Conservation (phyloP, 2,329 filamentous ascomycete genomes). For the Claviceps quebecensis region DNA sequence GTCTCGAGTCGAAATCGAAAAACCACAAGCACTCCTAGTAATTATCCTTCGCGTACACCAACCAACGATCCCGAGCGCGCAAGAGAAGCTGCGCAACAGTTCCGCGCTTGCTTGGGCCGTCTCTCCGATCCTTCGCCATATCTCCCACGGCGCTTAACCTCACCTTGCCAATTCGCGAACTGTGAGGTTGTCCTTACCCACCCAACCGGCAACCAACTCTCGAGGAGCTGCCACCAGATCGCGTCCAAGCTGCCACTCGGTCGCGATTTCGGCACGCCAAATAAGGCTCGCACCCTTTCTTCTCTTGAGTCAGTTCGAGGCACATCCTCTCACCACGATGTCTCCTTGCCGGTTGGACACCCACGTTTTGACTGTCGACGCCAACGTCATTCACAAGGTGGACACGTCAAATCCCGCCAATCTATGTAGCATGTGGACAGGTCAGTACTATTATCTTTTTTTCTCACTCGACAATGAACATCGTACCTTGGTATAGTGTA, state of each 20-base stretch:
- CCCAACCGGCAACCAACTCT: too few relatives aligned
- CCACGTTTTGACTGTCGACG: slow-evolving; percentile 82
- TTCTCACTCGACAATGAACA: not conserved
- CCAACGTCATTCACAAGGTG: slow-evolving; percentile 83
- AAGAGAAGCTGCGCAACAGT: too few relatives aligned
- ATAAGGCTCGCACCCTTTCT: not conserved
- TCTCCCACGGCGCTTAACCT: too few relatives aligned
- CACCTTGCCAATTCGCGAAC: too few relatives aligned
- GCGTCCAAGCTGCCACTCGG: not conserved
- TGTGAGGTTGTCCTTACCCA: too few relatives aligned
- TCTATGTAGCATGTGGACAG: slow-evolving; percentile 93
- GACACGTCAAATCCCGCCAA: slow-evolving; percentile 87
- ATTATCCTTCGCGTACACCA: too few relatives aligned
- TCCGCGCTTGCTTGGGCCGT: too few relatives aligned
- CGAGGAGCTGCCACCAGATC: not conserved
- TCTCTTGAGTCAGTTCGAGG: not conserved
- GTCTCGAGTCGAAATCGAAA: too few relatives aligned
- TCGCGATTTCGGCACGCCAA: not conserved
- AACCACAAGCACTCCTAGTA: too few relatives aligned
- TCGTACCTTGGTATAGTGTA: slow-evolving; percentile 4
- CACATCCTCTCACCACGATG: slow-evolving; percentile 25
- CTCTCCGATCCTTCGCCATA: too few relatives aligned
- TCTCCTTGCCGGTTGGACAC: slow-evolving; percentile 67
- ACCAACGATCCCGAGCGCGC: too few relatives aligned
- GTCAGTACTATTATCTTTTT: slow-evolving; percentile 36